A percentile compares a stretch with the other conserved stretches of the same genome.
Evolutionary conservation across 1,139 yeast genomes (phyloP).

Genomic region (Taphrina wiesneri): DNA sequence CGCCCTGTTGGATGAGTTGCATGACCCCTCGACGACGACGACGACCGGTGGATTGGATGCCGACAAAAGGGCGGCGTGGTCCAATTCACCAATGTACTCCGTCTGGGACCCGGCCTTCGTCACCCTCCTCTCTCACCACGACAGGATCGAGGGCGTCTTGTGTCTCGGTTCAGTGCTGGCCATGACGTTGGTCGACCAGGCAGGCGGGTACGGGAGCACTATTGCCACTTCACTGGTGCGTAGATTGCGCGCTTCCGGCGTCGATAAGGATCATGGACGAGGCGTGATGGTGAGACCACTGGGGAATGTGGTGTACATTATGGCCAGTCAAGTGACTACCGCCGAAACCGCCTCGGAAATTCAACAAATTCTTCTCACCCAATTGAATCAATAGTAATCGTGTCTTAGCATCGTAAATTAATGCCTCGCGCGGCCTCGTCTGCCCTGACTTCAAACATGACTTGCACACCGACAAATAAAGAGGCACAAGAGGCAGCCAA

Average conservation of each 20-base stretch:
- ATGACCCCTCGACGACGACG: too few relatives aligned
- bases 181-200: constrained; percentile 39
- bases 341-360: constrained; percentile 1
- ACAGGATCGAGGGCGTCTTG: constrained; percentile 40
- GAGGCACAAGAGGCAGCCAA: constrained; percentile 64
- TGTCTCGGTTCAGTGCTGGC: constrained; percentile 43
- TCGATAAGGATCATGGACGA: background rate
- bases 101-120: constrained; percentile 41
- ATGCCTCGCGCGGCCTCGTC: constrained; percentile 51
- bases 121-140: constrained; percentile 38
- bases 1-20: constrained; percentile 30
- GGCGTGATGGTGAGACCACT: constrained; percentile 32
- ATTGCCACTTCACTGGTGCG: constrained; percentile 6
- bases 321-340: constrained; percentile 31
- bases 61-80: constrained; percentile 39
- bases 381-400: background rate
- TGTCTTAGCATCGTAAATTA: constrained; percentile 25
- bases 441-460: constrained; percentile 92
- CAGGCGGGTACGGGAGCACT: constrained; percentile 29
- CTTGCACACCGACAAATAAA: constrained; percentile 80
- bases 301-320: constrained; percentile 34
- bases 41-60: constrained; percentile 23
- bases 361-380: background rate
- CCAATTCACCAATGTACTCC: constrained; percentile 37
- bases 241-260: constrained; percentile 4